Evolutionary conservation across 139 green algal genomes (phyloP).

Genomic region (Nannochloris sp.): DNA sequence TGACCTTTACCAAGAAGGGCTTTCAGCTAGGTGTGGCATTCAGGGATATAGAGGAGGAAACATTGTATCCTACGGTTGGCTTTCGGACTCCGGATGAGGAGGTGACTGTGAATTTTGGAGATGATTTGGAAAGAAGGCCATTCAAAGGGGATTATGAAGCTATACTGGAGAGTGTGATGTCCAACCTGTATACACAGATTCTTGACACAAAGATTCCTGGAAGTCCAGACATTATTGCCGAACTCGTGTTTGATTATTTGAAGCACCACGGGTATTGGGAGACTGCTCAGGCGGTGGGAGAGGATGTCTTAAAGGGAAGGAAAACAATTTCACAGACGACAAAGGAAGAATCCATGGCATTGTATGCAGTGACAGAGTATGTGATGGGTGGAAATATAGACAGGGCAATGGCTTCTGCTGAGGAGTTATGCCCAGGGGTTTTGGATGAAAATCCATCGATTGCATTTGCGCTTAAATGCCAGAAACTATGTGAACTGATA

Average conservation of each 20-base stretch:
- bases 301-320: conserved; percentile 39
- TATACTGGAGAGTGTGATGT: conserved; percentile 13
- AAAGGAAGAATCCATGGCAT: conserved; percentile 4
- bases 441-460: conserved; percentile 37
- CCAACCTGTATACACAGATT: conserved; percentile 20
- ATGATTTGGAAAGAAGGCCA: conserved; percentile 13
- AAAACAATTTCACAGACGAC: conserved; percentile 11
- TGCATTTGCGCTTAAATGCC: conserved; percentile 46
- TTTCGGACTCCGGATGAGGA: conserved; percentile 60
- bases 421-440: conserved; percentile 29
- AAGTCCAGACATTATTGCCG: conserved; percentile 21
- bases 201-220: conserved; percentile 5
- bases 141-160: conserved; percentile 32
- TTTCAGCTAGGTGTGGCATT: conserved; percentile 64
- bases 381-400: conserved; percentile 20
- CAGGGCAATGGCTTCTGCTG: conserved; percentile 16
- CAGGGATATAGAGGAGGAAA: conserved; percentile 38
- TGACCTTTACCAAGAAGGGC: conserved; percentile 55
- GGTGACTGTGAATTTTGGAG: conserved; percentile 53
- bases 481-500: conserved; percentile 61
- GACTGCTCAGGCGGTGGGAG: conserved; percentile 38
- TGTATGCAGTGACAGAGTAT: neutral
- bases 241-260: conserved; percentile 60
- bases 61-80: conserved; percentile 66
- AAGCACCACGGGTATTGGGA: conserved; percentile 51